These are phyloP conservation scores for Penicillium desertorum DNA, from an alignment of 495 filamentous ascomycete species.

Conservation along the genomic window DNA sequence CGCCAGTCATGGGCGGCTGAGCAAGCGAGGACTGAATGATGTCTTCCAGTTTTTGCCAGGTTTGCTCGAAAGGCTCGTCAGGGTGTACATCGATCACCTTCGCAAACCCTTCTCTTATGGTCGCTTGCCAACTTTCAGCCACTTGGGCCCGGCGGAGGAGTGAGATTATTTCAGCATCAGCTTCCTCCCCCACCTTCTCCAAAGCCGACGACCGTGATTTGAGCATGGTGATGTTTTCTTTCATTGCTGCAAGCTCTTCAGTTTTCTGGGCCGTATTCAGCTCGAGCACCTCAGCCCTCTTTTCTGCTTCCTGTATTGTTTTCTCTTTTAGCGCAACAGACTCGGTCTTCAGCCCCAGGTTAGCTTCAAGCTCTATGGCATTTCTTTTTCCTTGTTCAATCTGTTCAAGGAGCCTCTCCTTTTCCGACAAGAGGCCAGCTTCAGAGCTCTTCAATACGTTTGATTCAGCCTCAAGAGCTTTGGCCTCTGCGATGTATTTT, in stretches of 20 bases:
- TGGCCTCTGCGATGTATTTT: conserved; percentile 17
- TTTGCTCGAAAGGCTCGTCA: conserved; percentile 18
- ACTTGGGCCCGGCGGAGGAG: conserved; percentile 31
- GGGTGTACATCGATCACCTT: conserved; percentile 12
- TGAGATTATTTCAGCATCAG: conserved; percentile 26
- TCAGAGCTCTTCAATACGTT: conserved; percentile 25
- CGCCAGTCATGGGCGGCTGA: no score
- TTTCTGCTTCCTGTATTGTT: conserved; percentile 11
- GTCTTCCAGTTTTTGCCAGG: conserved; percentile 21
- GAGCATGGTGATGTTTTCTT: conserved; percentile 17
- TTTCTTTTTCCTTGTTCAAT: conserved; percentile 28
- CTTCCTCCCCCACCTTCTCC: conserved; percentile 24
- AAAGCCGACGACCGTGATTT: conserved; percentile 20
- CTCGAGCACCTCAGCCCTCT: conserved; percentile 13
- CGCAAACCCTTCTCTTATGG: conserved; percentile 21
- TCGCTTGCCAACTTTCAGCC: conserved; percentile 27
- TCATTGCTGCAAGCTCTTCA: conserved; percentile 16
- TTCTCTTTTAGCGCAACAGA: conserved; percentile 7
- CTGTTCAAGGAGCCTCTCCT: conserved; percentile 21
- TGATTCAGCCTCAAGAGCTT: conserved; percentile 25
- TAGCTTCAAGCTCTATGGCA: conserved; percentile 19
- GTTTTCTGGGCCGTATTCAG: conserved; percentile 13
- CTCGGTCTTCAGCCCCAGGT: conserved; percentile 4
- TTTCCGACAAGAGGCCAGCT: conserved; percentile 17
- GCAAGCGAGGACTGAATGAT: conserved; percentile 12